These are phyloP conservation scores for Pythium guiyangense DNA, from an alignment of 352 stramenopile genomes.

Conservation along the genomic window DNA sequence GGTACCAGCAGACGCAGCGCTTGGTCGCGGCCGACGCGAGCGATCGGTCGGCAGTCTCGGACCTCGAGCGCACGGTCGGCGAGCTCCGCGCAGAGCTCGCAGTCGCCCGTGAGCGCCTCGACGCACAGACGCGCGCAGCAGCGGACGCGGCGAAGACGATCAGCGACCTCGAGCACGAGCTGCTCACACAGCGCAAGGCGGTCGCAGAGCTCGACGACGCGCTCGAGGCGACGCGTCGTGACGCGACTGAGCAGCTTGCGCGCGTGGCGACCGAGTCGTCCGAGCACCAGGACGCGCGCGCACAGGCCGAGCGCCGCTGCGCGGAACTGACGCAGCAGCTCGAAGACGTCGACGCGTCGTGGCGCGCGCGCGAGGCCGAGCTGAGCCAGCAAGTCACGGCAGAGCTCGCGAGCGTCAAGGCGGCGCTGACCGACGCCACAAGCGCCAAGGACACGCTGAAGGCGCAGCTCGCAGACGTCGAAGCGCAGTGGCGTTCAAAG, in stretches of 20 bases:
- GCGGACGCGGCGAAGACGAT: slow-evolving; percentile 20
- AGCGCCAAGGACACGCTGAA: slow-evolving; percentile 28
- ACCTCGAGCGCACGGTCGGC: slow-evolving; percentile 19
- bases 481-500: slow-evolving; percentile 29
- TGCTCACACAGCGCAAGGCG: slow-evolving; percentile 19
- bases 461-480: slow-evolving; percentile 20
- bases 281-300: neutral
- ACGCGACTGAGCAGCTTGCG: neutral
- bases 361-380: slow-evolving; percentile 3
- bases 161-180: slow-evolving; percentile 24
- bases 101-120: slow-evolving; percentile 10
- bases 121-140: slow-evolving; percentile 13
- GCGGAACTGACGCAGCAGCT: slow-evolving; percentile 14
- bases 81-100: slow-evolving; percentile 29
- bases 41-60: slow-evolving; percentile 25
- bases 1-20: slow-evolving; percentile 53
- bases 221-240: slow-evolving; percentile 12
- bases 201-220: slow-evolving; percentile 23
- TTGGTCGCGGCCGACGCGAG: slow-evolving; percentile 35
- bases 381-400: slow-evolving; percentile 16
- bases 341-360: slow-evolving; percentile 8
- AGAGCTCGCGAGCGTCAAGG: slow-evolving; percentile 13
- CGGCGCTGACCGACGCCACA: slow-evolving; percentile 14
- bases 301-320: neutral
- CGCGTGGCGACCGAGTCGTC: slow-evolving; percentile 4